Percentiles rank a stretch among this genome's conserved stretches.
These are phyloP conservation scores for Cercophora newfieldiana DNA, from an alignment of 495 filamentous ascomycete species.

Conservation along the genomic window DNA sequence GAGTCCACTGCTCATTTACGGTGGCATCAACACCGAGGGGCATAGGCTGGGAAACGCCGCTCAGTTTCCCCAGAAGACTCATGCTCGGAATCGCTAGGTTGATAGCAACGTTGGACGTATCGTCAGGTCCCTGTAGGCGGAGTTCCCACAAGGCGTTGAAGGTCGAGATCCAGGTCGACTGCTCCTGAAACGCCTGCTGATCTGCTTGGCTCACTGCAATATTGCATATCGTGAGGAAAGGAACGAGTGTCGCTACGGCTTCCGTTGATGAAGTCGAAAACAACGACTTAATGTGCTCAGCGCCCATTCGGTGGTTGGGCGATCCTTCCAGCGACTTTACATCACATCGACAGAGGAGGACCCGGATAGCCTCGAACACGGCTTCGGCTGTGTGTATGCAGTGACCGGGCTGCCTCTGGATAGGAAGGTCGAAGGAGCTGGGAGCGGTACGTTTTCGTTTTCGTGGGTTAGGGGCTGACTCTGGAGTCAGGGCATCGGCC, in stretches of 20 bases:
- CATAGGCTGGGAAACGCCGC: slow-evolving; percentile 23
- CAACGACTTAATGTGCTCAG: slow-evolving; percentile 50
- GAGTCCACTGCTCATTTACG: slow-evolving; percentile 33
- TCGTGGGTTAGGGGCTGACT: slow-evolving; percentile 23
- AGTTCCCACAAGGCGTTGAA: slow-evolving; percentile 44
- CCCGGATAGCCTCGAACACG: slow-evolving; percentile 39
- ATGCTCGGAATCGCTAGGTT: slow-evolving; percentile 36
- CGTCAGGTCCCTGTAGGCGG: slow-evolving; percentile 40
- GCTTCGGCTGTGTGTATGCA: slow-evolving; percentile 43
- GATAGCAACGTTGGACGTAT: slow-evolving; percentile 42
- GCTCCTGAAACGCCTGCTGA: slow-evolving; percentile 22
- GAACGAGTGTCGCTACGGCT: slow-evolving; percentile 37
- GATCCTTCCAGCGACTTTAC: slow-evolving; percentile 18
- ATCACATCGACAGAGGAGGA: slow-evolving; percentile 36
- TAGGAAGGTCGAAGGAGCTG: slow-evolving; percentile 30
- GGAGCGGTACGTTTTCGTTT: slow-evolving; percentile 39
- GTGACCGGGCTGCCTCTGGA: slow-evolving; percentile 32
- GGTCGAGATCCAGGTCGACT: slow-evolving; percentile 42
- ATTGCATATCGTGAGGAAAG: slow-evolving; percentile 40
- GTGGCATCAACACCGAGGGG: slow-evolving; percentile 14
- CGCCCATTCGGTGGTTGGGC: slow-evolving; percentile 39
- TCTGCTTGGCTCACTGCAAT: slow-evolving; percentile 28
- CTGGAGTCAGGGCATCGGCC: slow-evolving; percentile 22
- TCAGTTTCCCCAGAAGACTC: slow-evolving; percentile 39
- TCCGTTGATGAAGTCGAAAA: slow-evolving; percentile 45